phyloP scores from a whole-genome alignment of 1,284 basidiomycete genomes.

The Caloboletus firmus region DNA sequence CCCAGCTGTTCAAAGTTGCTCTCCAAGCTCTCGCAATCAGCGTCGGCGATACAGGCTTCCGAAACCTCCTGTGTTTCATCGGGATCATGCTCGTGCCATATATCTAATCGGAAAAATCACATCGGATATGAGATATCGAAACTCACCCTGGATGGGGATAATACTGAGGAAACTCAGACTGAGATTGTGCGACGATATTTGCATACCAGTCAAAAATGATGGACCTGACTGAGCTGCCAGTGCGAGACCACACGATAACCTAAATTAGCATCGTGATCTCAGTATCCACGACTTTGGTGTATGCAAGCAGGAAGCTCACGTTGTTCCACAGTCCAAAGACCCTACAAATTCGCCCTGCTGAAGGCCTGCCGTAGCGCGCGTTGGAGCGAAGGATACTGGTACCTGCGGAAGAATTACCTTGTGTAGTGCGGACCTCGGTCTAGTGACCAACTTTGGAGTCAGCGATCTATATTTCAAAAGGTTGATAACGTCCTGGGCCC shows the following conservation, averaged over 20 bases:
- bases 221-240: slow-evolving; percentile 78
- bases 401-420: slow-evolving; percentile 15
- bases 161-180: slow-evolving; percentile 90
- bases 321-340: slow-evolving; percentile 90
- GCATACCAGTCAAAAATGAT: slow-evolving; percentile 92
- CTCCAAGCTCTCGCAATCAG: slow-evolving; percentile 73
- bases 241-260: slow-evolving; percentile 6
- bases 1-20: slow-evolving; percentile 69
- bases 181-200: slow-evolving; percentile 83
- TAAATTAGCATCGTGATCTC: slow-evolving; percentile 2
- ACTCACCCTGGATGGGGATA: slow-evolving; percentile 83
- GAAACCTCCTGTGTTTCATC: slow-evolving; percentile 80
- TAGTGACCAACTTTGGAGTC: not conserved
- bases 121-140: not conserved
- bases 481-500: not conserved
- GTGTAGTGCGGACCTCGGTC: slow-evolving; percentile 1
- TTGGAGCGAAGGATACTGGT: not conserved
- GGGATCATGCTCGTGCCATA: slow-evolving; percentile 98
- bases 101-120: not conserved
- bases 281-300: not conserved
- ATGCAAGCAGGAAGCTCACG: slow-evolving; percentile 51
- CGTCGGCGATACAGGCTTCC: slow-evolving; percentile 75
- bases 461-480: not conserved
- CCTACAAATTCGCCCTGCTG: slow-evolving; percentile 80
- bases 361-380: slow-evolving; percentile 40